Evolutionary conservation across 2,329 filamentous ascomycete species (phyloP), one percentile per base, ranked within the genome.

Genomic region (Colletotrichum incanum): DNA sequence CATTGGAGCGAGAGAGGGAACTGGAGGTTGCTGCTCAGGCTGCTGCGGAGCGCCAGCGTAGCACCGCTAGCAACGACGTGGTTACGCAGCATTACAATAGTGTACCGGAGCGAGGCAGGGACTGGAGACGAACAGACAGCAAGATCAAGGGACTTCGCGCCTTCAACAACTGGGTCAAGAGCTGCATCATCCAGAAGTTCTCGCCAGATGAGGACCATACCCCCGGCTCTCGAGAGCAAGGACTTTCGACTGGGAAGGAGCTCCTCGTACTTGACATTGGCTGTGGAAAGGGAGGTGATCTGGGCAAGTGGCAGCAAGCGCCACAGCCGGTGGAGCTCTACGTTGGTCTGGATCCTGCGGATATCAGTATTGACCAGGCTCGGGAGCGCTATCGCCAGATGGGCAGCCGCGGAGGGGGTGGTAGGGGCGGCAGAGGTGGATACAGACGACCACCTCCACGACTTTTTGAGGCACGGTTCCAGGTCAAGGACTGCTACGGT

Each of bases 81-180:
- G 96, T 98, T 60, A 91, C 92, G 62, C 92, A 97, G 75, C 96
- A 98, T 82, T 99, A 99, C 87, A 99, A 99, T 82, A 92, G 93
- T 47, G 96, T 98, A 0, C 96, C 96, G 0, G 93, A 99, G 84
- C 91, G 95, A 39, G 96, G 96, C 16, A 91, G 96, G 65, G 95
- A 98, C 78, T 99, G 96, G 96, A 91, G 96, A 61, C 94, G 93
- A 80, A 97, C 94, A 8, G 95, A 97, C 78, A 97, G 94, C 82
- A 93, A 94, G 78, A 99, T 99, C 86, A 98, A 97, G 84, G 96
- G 96, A 0, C 86, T 99, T 65, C 91, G 96, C 65, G 94, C 93
- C 76, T 96, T 98, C 86, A 99, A 99, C 85, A 99, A 99, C 82
- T 99, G 96, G 96, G 90, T 99, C 84, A 99, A 99, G 87, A 98